Conservation (phyloP, 768 basidiomycete genomes). For the Mycena latifolia region DNA sequence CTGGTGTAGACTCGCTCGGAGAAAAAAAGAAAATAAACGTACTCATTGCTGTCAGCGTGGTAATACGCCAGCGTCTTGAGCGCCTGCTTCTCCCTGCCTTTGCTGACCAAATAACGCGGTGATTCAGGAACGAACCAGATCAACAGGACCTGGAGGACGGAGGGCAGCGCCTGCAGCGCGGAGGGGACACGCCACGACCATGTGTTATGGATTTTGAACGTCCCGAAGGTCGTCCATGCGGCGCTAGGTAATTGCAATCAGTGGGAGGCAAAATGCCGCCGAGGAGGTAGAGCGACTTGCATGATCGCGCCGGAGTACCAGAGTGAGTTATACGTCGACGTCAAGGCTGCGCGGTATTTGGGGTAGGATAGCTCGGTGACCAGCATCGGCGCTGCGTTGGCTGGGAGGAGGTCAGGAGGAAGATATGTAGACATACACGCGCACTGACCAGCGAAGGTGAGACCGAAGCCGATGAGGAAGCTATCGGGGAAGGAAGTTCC, state of each 20-base stretch:
- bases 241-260: constrained; percentile 53
- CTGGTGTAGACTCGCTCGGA: background rate
- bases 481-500: too few species aligned
- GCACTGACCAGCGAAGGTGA: constrained; percentile 71
- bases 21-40: constrained; percentile 32
- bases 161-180: constrained; percentile 77
- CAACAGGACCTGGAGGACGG: constrained; percentile 72
- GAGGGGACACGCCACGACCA: constrained; percentile 92
- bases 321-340: constrained; percentile 83
- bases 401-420: constrained; percentile 42
- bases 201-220: constrained; percentile 72
- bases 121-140: constrained; percentile 84
- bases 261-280: background rate
- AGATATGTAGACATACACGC: background rate
- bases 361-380: constrained; percentile 89
- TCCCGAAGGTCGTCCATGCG: constrained; percentile 88
- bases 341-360: constrained; percentile 81
- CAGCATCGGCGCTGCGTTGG: constrained; percentile 84
- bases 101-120: constrained; percentile 85
- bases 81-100: constrained; percentile 78
- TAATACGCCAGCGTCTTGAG: constrained; percentile 79
- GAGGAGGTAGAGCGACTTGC: constrained; percentile 49
- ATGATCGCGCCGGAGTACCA: constrained; percentile 90
- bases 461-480: constrained; percentile 82
- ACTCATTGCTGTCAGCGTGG: constrained; percentile 82